Percentiles rank a stretch among this genome's conserved stretches.
These are phyloP conservation scores for Grammothele lineata DNA, from an alignment of 768 basidiomycete genomes.

Conservation along the genomic window DNA sequence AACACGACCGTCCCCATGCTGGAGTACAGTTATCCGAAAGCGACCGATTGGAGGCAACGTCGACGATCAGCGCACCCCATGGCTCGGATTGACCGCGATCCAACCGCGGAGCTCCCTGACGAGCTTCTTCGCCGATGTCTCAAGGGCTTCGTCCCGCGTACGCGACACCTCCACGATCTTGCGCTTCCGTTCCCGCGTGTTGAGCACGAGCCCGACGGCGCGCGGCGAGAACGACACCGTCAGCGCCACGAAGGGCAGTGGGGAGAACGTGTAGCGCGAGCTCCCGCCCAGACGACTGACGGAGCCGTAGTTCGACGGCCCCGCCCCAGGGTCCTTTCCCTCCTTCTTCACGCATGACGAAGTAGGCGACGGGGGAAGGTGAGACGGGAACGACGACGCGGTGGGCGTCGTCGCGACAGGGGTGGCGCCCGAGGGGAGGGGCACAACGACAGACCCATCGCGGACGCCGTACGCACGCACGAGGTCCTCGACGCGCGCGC, in stretches of 20 bases:
- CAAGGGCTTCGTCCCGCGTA: constrained; percentile 51
- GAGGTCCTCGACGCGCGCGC: constrained; percentile 73
- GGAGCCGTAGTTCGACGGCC: background rate
- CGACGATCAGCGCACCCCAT: too few species aligned
- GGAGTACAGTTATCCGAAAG: too few species aligned
- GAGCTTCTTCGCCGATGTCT: constrained; percentile 49
- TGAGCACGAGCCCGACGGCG: constrained; percentile 34
- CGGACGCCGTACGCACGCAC: constrained; percentile 42
- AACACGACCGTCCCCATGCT: too few species aligned
- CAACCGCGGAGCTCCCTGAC: constrained; percentile 44
- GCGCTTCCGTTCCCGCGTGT: constrained; percentile 34
- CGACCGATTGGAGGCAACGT: too few species aligned
- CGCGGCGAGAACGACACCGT: constrained; percentile 38
- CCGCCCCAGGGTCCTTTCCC: background rate
- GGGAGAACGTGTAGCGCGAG: background rate
- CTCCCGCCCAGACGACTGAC: background rate
- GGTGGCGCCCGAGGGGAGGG: background rate
- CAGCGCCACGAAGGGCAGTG: constrained; percentile 33
- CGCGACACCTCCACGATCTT: constrained; percentile 54
- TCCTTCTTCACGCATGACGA: too few species aligned
- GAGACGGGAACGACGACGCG: background rate
- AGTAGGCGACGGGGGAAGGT: too few species aligned
- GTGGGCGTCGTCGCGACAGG: constrained; percentile 2
- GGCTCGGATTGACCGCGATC: constrained; percentile 27
- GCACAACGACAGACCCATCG: constrained; percentile 28